Percentiles rank a stretch among this genome's conserved stretches.
Evolutionary conservation across 768 basidiomycete species (phyloP).

Genomic region (Russula dissimulans): DNA sequence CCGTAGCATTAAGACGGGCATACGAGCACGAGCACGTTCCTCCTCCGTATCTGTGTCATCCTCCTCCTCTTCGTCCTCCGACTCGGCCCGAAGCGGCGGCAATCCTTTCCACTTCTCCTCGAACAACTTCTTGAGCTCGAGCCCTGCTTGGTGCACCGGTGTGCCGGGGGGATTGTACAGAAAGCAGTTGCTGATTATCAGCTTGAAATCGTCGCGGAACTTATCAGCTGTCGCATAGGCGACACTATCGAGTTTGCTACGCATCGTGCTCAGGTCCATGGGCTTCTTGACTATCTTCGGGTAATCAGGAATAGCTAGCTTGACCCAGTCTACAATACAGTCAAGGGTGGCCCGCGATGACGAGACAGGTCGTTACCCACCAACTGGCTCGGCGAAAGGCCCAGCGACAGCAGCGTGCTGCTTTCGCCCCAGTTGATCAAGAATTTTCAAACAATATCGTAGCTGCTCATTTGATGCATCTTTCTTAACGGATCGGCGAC

Average conservation of each 20-base stretch:
- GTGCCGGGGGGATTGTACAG: conserved; percentile 86
- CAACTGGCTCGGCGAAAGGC: conserved; percentile 93
- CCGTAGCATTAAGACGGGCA: conserved; percentile 24
- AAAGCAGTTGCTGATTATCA: conserved; percentile 93
- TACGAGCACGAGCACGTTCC: conserved; percentile 49
- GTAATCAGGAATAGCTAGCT: conserved; percentile 76
- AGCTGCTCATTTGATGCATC: conserved; percentile 78
- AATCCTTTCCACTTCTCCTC: conserved; percentile 85
- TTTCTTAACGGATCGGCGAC: conserved; percentile 49
- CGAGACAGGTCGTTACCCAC: conserved; percentile 39
- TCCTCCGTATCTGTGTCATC: conserved; percentile 58
- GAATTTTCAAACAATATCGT: conserved; percentile 66
- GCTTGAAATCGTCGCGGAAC: conserved; percentile 85
- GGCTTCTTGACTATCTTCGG: conserved; percentile 85
- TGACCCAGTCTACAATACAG: conserved; percentile 52
- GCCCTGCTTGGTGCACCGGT: conserved; percentile 78
- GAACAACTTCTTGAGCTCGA: conserved; percentile 78
- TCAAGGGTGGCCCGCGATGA: background rate
- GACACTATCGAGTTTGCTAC: conserved; percentile 66
- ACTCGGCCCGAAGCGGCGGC: conserved; percentile 44
- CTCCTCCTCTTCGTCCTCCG: conserved; percentile 57
- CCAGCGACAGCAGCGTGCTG: conserved; percentile 61
- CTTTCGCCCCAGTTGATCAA: conserved; percentile 71
- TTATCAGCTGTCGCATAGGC: conserved; percentile 71
- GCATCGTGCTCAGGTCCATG: conserved; percentile 91